Conservation (phyloP, 257 asterid species). For the Ilex aquifolium region DNA sequence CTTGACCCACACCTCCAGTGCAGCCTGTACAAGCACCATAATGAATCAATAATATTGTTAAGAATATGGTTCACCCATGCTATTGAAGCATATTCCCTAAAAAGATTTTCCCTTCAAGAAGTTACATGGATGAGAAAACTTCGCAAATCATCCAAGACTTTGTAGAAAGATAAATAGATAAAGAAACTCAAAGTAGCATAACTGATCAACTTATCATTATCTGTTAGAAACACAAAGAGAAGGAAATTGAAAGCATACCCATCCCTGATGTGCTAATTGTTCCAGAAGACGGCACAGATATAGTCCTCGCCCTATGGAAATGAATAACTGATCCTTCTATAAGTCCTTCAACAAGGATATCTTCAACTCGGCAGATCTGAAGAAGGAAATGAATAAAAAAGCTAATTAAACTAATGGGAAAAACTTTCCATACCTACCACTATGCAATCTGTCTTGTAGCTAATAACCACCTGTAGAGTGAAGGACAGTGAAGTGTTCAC, state of each 20-base stretch:
- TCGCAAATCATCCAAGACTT: no score
- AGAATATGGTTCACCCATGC: no score
- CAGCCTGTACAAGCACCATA: slow-evolving; percentile 56
- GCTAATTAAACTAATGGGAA: background rate
- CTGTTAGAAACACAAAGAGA: background rate
- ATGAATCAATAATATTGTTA: background rate
- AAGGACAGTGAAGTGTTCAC: slow-evolving; percentile 96
- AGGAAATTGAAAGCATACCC: slow-evolving; percentile 48
- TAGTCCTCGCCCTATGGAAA: slow-evolving; percentile 91
- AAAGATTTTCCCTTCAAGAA: no score
- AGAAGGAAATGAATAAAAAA: slow-evolving; percentile 1
- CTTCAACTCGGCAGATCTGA: slow-evolving; percentile 99
- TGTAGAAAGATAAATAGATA: background rate
- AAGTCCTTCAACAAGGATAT: slow-evolving; percentile 86
- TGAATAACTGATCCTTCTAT: slow-evolving; percentile 97
- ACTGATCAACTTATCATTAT: background rate
- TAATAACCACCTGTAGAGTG: slow-evolving; percentile 81
- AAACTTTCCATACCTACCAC: background rate
- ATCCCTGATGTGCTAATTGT: slow-evolving; percentile 85
- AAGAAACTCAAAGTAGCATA: background rate
- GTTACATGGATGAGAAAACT: no score
- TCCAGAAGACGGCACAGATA: slow-evolving; percentile 68
- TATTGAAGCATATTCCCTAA: no score
- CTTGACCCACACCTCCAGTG: slow-evolving; percentile 84
- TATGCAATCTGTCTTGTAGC: background rate